phyloP scores from a whole-genome alignment of 495 filamentous ascomycete species.

The Acidomyces sp. region DNA sequence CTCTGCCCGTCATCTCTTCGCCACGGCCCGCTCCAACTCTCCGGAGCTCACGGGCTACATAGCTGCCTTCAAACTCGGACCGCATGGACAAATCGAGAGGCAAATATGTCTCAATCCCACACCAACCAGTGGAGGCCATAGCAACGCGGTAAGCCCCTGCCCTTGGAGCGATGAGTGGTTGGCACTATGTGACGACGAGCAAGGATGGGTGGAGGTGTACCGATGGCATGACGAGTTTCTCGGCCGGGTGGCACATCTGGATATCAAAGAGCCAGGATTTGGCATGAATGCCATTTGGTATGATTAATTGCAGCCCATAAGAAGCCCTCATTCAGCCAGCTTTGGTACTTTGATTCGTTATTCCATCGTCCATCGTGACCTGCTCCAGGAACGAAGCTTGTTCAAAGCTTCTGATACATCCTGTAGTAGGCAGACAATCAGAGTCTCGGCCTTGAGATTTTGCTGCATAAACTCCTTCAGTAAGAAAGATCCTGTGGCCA shows the following conservation, averaged over 20 bases:
- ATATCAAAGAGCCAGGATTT: conserved; percentile 69
- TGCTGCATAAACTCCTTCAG: too few species aligned
- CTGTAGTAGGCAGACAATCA: too few species aligned
- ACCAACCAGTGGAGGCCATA: conserved; percentile 72
- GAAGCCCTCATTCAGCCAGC: too few species aligned
- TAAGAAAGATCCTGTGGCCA: too few species aligned
- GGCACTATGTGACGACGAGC: conserved; percentile 71
- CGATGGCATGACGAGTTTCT: conserved; percentile 68
- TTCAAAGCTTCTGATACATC: too few species aligned
- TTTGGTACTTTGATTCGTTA: too few species aligned
- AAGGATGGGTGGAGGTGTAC: conserved; percentile 77
- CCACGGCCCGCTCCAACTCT: conserved; percentile 63
- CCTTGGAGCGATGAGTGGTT: conserved; percentile 76
- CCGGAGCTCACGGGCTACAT: conserved; percentile 63
- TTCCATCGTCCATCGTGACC: too few species aligned
- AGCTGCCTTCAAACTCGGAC: conserved; percentile 59
- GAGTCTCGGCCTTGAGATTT: too few species aligned
- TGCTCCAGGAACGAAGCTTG: too few species aligned
- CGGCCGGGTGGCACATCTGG: conserved; percentile 56
- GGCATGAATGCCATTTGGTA: conserved; percentile 90
- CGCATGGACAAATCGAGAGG: conserved; percentile 52
- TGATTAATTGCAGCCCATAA: conserved; percentile 39
- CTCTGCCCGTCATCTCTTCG: conserved; percentile 60
- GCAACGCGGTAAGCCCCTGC: conserved; percentile 67
- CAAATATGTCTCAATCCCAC: conserved; percentile 72